These are phyloP conservation scores for Plasmodiophora brassicae DNA, from an alignment of 208 protist genomes.

Conservation along the genomic window DNA sequence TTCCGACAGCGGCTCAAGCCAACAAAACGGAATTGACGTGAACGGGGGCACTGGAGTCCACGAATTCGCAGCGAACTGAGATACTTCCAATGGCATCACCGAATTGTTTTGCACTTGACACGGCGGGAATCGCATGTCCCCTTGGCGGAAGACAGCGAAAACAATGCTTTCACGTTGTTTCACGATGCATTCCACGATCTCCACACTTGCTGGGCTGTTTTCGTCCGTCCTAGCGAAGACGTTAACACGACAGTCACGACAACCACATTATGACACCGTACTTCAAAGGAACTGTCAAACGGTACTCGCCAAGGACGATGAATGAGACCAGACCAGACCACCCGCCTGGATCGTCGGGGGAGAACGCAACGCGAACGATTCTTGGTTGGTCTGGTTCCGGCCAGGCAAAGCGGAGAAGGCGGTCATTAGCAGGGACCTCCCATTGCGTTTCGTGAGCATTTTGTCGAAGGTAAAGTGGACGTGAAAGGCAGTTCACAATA, in stretches of 20 bases:
- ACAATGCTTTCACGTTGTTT: background rate
- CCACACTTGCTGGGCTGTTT: no score
- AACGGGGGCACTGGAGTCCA: background rate
- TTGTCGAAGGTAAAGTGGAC: background rate
- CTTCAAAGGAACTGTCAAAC: background rate
- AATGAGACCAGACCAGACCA: background rate
- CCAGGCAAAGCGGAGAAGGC: background rate
- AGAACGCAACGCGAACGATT: background rate
- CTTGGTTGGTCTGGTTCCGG: background rate
- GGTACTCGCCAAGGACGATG: background rate
- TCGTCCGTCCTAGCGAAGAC: no score
- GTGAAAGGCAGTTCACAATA: background rate
- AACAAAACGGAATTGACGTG: background rate
- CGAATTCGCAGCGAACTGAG: background rate
- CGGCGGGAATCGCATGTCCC: background rate
- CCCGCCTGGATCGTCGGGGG: background rate
- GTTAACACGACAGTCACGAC: no score
- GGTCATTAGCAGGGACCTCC: background rate
- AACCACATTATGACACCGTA: background rate
- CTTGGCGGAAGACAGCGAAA: background rate
- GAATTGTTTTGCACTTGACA: background rate
- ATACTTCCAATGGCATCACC: background rate
- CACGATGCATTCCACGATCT: slow-evolving; percentile 23
- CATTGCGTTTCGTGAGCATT: background rate
- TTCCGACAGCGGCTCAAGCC: background rate